Conservation (phyloP, 495 filamentous ascomycete species). For the Talaromyces stipitatus region DNA sequence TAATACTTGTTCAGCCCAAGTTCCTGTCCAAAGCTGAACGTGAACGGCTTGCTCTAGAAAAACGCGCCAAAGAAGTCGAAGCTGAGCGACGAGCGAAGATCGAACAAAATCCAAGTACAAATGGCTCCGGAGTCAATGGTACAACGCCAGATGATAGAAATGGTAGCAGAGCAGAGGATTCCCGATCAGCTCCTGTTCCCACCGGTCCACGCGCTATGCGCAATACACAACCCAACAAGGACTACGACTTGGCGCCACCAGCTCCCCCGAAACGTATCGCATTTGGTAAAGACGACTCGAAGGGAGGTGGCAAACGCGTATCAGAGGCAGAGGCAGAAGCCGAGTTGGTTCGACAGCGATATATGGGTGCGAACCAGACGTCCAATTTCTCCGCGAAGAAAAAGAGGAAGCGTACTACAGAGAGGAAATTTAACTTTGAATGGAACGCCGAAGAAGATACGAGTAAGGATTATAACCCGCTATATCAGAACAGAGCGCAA, state of each 20-base stretch:
- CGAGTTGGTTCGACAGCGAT: constrained; percentile 68
- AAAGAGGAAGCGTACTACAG: constrained; percentile 86
- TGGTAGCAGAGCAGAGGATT: constrained; percentile 15
- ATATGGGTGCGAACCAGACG: constrained; percentile 86
- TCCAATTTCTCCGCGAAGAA: constrained; percentile 95
- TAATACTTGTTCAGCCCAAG: constrained; percentile 58
- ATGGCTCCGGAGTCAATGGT: constrained; percentile 23
- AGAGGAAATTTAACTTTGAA: constrained; percentile 98
- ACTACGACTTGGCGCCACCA: constrained; percentile 48
- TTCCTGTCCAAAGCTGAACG: constrained; percentile 87
- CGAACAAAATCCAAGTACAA: constrained; percentile 14
- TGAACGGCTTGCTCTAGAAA: constrained; percentile 79
- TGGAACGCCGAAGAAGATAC: constrained; percentile 98
- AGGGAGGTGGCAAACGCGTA: constrained; percentile 46
- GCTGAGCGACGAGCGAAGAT: constrained; percentile 43
- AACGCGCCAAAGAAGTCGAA: constrained; percentile 75
- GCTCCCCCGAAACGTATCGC: constrained; percentile 38
- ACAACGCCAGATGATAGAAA: constrained; percentile 1
- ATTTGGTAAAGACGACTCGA: constrained; percentile 25
- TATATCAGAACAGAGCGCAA: constrained; percentile 70
- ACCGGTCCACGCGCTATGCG: constrained; percentile 69
- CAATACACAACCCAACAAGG: constrained; percentile 28
- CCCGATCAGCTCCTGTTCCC: constrained; percentile 42
- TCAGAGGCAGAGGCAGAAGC: constrained; percentile 66
- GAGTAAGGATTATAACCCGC: constrained; percentile 78